Evolutionary conservation across 192 early-diverging fungal genomes (phyloP), one percentile per base, ranked within the genome.

Genomic region (Phlyctochytrium planicorne): DNA sequence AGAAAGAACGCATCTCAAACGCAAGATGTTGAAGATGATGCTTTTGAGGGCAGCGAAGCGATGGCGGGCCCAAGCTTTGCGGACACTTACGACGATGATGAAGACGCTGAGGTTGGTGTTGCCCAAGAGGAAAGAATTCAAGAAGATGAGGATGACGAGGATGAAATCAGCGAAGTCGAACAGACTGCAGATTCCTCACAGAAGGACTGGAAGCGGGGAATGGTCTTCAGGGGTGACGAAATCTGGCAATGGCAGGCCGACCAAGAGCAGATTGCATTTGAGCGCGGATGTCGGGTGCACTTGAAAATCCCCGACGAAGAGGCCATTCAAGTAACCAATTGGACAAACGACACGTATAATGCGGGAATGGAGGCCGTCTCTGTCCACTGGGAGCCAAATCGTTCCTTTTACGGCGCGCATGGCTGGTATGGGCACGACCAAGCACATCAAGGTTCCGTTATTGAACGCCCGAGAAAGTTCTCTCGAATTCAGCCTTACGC

Each of bases 391-490:
- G 69, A 71, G 31, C 62, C 69, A 14, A 3, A 71, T 31, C 61
- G 62, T 6, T 24, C 32, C 30, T 34, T 24, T 14, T 71, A 71
- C 35, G 62, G 62, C 25, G 10, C 16, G 24, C 27, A 65, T 35
- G 62, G 30, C 24, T 71, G 69, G 69, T 71, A 62, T 52, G 36
- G 53, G 16, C 65, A 53, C 53, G 69, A 71, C 35, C 69, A 71
- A 59, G 16, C 17, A 6, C 37, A 63, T 27, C 47, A 36, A 14
- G 16, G 47, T 20, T n/a, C 14, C 29, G 47, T 24, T 47, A 33
- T n/a, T 20, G 64, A 55, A n/a, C n/a, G 37, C 16, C 2, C 34
- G 23, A 29, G n/a, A 29, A 53, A 60, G 23, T 3, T 60, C 14
- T 25, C 24, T 0, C 30, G 27, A 31, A 65, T 50, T n/a, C 4